Conservation (phyloP, 1,284 basidiomycete genomes). For the Ustilago shanxiensis region DNA sequence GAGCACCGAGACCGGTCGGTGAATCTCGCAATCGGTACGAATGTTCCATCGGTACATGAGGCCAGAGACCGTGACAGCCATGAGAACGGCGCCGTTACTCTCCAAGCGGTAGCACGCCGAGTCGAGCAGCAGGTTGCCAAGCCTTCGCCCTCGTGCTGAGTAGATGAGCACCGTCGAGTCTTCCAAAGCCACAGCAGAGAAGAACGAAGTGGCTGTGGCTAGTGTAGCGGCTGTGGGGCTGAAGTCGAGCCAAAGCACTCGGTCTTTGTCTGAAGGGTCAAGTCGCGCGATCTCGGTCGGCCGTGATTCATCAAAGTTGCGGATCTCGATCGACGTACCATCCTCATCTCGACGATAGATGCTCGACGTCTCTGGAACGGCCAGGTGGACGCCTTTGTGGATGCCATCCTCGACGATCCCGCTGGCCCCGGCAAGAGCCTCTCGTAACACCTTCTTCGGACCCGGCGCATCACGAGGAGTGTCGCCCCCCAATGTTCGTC, state of each 20-base stretch:
- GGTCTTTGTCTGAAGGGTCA: constrained; percentile 72
- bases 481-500: constrained; percentile 81
- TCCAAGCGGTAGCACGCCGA: constrained; percentile 56
- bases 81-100: constrained; percentile 48
- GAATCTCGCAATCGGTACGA: constrained; percentile 43
- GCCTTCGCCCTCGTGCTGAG: constrained; percentile 52
- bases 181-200: constrained; percentile 76
- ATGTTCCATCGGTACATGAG: constrained; percentile 64
- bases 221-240: constrained; percentile 79
- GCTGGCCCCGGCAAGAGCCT: constrained; percentile 21
- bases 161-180: constrained; percentile 63
- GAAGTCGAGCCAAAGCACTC: constrained; percentile 88
- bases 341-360: constrained; percentile 70
- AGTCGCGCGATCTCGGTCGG: constrained; percentile 79
- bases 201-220: constrained; percentile 77
- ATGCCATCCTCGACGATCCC: constrained; percentile 49
- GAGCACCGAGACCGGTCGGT: constrained; percentile 52
- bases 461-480: constrained; percentile 74
- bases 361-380: constrained; percentile 48
- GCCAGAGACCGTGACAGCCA: constrained; percentile 55
- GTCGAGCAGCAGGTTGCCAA: constrained; percentile 54
- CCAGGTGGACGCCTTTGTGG: constrained; percentile 33
- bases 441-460: constrained; percentile 74
- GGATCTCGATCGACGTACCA: constrained; percentile 79
- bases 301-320: constrained; percentile 78